Base-by-base conservation (phyloP, 1,139 yeast species). In the Scheffersomyces quercinus region DNA sequence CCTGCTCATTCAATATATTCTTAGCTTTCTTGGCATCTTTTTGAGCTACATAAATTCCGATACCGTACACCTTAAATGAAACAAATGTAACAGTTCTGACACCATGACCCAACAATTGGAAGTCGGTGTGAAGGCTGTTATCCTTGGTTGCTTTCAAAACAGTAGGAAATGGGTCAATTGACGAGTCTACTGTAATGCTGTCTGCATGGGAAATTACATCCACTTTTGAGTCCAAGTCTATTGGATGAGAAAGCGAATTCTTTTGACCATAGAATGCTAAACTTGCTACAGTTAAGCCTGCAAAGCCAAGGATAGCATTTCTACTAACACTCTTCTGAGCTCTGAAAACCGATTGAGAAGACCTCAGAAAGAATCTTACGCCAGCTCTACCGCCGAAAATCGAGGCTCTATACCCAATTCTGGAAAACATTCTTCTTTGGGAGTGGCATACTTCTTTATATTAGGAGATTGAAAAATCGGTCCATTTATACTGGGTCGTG, bases 51-150 rank as follows among this genome's bases (percentile, higher is more conserved):
- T 91, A 91, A 12, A 91, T 67, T 0, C 96, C 98, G 35, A 88
- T 70, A 0, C 89, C 96, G 59, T 91, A 91, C 3, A 93, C 97
- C 55, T 84, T 88, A 68, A 91, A 82, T n/a, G 77, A 73, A 34
- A 90, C 56, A 57, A 91, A 88, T 0, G 97, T 87, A 11, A 91
- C 97, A 0, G 85, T 69, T 55, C 98, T 73, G 3, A 84, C 81
- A 0, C 98, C 98, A 45, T 79, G 76, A 0, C 97, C 98, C 10
- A 93, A 56, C 37, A 90, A 62, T 38, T 74, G 66, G 55, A 68
- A 83, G 33, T 67, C 59, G 8, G 59, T 47, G 14, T 48, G 47
- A 15, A 62, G 46, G 36, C 60, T 57, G 3, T 49, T 41, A 13
- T 60, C 53, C 3, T 58, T 54, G 1, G 60, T 48, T 10, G 57